Base-by-base conservation (phyloP, 2,329 filamentous ascomycete species). In the Colletotrichum chlorophyti region DNA sequence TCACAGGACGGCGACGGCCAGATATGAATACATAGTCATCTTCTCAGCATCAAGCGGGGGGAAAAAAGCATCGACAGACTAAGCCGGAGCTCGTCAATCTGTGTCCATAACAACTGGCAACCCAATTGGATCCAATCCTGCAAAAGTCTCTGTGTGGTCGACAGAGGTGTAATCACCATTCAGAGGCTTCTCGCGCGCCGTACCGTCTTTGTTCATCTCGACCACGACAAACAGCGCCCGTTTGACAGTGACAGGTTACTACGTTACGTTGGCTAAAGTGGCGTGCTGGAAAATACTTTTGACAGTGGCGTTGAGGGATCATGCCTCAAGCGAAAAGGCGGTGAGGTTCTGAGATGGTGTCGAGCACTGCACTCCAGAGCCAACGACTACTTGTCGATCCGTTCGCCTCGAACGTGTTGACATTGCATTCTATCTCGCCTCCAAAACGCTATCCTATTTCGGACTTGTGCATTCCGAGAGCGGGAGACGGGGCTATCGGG, bases 271-370 rank as follows among this genome's bases (percentile, higher is more conserved):
- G 17, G 19, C 19, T 26, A 41, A 23, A 31, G 19, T 50, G 38
- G 51, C 43, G 31, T 17, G 17, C 19, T 26, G 37, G 34, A 17
- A 32, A 9, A 6, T n/a, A n/a, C 26, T 34, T 46, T 49, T 37
- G 48, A 41, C 26, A 17, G 58, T 61, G 58, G 58, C 42, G 58
- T 58, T 24, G 38, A 57, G 57, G 50, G 50, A 49, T 46, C 12
- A 51, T 51, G 55, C 40, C 41, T 53, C 45, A 41, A 53, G 35
- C 34, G 53, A 65, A 65, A 65, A 64, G 61, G 64, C 64, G 64
- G 64, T 65, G 64, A 62, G 58, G 37, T 53, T 32, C 37, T 19
- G 40, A 31, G 32, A 29, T 61, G 60, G 58, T 61, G 60, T 61
- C 48, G 42, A 51, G 14, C 38, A 41, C 35, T 41, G 27, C 60